These are phyloP conservation scores for Debaryomycetaceae sp. DNA, from an alignment of 1,139 yeast species.

Conservation along the genomic window DNA sequence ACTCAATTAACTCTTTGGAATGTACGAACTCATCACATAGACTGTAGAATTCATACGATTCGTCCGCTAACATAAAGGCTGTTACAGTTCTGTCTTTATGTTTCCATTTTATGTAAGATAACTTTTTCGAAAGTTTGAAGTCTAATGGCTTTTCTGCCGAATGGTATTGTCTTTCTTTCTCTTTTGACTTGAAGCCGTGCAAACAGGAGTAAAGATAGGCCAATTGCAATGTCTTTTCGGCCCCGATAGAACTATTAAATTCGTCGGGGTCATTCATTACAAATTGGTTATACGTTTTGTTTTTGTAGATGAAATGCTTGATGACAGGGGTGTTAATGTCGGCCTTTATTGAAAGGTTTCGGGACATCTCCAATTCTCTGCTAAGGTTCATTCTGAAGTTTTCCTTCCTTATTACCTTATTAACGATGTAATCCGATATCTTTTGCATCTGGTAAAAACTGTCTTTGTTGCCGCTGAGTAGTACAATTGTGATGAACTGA, in stretches of 20 bases:
- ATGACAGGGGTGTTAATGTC: constrained; percentile 62
- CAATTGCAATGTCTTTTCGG: constrained; percentile 19
- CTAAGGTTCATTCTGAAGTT: constrained; percentile 35
- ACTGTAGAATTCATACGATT: constrained; percentile 37
- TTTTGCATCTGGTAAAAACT: constrained; percentile 73
- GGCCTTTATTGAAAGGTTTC: constrained; percentile 16
- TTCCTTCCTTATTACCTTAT: constrained; percentile 34
- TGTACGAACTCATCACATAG: constrained; percentile 25
- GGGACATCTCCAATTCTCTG: constrained; percentile 22
- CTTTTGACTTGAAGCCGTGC: constrained; percentile 6
- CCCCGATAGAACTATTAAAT: constrained; percentile 11
- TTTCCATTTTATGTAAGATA: constrained; percentile 33
- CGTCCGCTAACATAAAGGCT: constrained; percentile 39
- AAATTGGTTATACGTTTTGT: constrained; percentile 47
- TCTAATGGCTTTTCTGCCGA: constrained; percentile 19
- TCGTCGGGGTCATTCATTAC: constrained; percentile 25
- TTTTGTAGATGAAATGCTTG: constrained; percentile 78
- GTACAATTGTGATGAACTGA: constrained; percentile 53
- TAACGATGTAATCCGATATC: constrained; percentile 52
- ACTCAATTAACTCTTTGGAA: constrained; percentile 30
- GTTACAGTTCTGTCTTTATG: constrained; percentile 16
- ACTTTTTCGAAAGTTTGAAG: constrained; percentile 21
- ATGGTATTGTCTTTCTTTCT: not conserved
- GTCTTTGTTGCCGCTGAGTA: constrained; percentile 80
- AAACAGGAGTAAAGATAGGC: constrained; percentile 31